Percentiles rank a stretch among this genome's conserved stretches.
Conservation (phyloP, 805 yeast species). For the Metschnikowia orientalis region DNA sequence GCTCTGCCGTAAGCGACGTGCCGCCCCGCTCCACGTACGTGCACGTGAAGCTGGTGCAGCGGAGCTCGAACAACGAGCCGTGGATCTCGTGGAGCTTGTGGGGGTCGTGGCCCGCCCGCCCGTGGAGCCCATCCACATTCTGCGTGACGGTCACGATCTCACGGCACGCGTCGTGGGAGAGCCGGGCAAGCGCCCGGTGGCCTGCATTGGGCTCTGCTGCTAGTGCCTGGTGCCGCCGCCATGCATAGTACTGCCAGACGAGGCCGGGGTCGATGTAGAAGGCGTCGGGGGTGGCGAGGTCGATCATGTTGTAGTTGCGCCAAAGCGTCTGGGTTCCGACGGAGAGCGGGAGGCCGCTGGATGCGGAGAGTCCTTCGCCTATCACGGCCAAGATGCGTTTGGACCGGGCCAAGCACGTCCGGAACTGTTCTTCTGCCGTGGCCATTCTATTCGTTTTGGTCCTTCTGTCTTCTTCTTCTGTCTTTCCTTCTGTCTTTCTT, state of each 20-base stretch:
- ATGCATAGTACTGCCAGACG: conserved; percentile 86
- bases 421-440: conserved; percentile 40
- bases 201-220: conserved; percentile 69
- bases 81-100: conserved; percentile 63
- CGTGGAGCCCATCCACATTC: conserved; percentile 74
- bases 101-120: conserved; percentile 58
- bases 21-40: conserved; percentile 52
- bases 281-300: conserved; percentile 89
- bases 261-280: conserved; percentile 76
- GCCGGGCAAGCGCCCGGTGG: conserved; percentile 62
- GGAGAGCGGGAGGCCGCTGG: conserved; percentile 74
- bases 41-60: conserved; percentile 75
- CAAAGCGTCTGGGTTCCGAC: conserved; percentile 72
- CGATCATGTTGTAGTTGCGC: conserved; percentile 73
- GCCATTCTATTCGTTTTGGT: too few species aligned
- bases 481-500: not conserved
- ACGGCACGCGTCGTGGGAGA: conserved; percentile 35
- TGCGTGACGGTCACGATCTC: conserved; percentile 70
- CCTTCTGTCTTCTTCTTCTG: not conserved
- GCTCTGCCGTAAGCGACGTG: not conserved
- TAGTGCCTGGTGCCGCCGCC: conserved; percentile 61
- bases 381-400: conserved; percentile 57
- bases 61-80: conserved; percentile 69
- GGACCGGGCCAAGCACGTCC: conserved; percentile 42
- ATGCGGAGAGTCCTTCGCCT: conserved; percentile 80